Conservation (phyloP, 495 filamentous ascomycete genomes). For the Neurospora cerealis region DNA sequence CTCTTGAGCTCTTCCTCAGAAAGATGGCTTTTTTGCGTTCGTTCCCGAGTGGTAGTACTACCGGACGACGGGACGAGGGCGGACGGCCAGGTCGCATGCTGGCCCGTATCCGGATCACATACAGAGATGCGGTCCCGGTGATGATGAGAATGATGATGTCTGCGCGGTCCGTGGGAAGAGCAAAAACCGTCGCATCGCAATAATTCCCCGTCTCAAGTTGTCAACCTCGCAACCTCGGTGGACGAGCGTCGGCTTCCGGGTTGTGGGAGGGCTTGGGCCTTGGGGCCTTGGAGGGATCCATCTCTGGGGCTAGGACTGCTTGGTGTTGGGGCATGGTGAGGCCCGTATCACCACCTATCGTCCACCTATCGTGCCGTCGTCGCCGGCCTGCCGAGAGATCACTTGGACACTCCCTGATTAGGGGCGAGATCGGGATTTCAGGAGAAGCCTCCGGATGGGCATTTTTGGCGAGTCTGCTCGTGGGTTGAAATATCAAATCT, state of each 20-base stretch:
- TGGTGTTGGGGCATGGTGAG: not conserved
- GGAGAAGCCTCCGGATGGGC: not conserved
- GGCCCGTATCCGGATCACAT: not conserved
- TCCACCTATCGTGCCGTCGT: not conserved
- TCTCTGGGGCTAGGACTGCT: not conserved
- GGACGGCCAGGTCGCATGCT: not conserved
- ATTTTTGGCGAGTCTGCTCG: not conserved
- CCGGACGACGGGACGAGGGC: not conserved
- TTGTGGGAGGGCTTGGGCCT: not conserved
- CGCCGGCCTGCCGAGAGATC: not conserved
- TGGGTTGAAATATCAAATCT: constrained; percentile 8
- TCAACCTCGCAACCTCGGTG: not conserved
- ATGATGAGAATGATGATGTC: not conserved
- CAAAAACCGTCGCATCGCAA: not conserved
- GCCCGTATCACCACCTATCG: not conserved
- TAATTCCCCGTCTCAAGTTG: not conserved
- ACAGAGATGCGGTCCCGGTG: not conserved
- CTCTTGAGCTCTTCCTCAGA: not conserved
- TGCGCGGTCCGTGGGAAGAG: not conserved
- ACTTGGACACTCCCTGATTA: not conserved
- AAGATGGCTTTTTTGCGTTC: not conserved
- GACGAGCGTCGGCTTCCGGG: not conserved
- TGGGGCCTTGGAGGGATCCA: not conserved
- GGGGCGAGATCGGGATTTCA: not conserved
- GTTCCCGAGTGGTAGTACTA: not conserved